A percentile compares a stretch with the other conserved stretches of the same genome.
Conservation (phyloP, 106 monocot genomes). For the Allium cepa region DNA sequence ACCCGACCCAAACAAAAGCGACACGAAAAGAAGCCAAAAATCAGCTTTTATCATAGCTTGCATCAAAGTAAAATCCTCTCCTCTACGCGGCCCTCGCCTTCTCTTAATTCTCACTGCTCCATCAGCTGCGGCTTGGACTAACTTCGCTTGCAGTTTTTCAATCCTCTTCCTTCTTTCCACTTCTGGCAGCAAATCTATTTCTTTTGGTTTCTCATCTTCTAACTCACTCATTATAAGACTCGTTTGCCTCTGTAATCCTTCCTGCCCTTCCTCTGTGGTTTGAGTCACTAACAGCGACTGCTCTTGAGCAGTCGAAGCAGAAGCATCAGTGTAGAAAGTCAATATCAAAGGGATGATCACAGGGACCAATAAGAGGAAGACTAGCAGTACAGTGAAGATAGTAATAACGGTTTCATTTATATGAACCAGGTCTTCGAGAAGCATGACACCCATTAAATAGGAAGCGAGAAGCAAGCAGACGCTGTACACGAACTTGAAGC, state of each 20-base stretch:
- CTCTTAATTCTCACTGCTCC: slow-evolving; percentile 90
- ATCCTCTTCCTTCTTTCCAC: slow-evolving; percentile 54
- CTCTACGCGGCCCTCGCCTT: slow-evolving; percentile 62
- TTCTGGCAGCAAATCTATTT: slow-evolving; percentile 59
- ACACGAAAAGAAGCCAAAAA: slow-evolving; percentile 73
- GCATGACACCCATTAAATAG: slow-evolving; percentile 63
- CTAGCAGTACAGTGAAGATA: slow-evolving; percentile 27
- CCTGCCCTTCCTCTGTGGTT: slow-evolving; percentile 27
- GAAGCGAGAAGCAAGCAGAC: slow-evolving; percentile 64
- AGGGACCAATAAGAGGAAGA: slow-evolving; percentile 42
- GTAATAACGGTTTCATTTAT: slow-evolving; percentile 23
- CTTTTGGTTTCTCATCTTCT: slow-evolving; percentile 84
- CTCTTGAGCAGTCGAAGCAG: slow-evolving; percentile 27
- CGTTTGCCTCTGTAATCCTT: slow-evolving; percentile 11
- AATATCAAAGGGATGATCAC: slow-evolving; percentile 37
- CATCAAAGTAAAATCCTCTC: slow-evolving; percentile 77
- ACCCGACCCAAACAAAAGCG: slow-evolving; percentile 70
- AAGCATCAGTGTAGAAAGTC: slow-evolving; percentile 23
- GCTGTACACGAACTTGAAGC: slow-evolving; percentile 52
- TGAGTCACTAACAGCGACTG: slow-evolving; percentile 22
- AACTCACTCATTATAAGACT: slow-evolving; percentile 64
- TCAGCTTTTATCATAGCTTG: slow-evolving; percentile 87
- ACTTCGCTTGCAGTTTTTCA: slow-evolving; percentile 56
- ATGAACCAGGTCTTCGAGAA: slow-evolving; percentile 54
- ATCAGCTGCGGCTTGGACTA: slow-evolving; percentile 73